Evolutionary conservation across 352 stramenopile species (phyloP), one percentile per base, ranked within the genome.

Genomic region (Pythium chondricola): DNA sequence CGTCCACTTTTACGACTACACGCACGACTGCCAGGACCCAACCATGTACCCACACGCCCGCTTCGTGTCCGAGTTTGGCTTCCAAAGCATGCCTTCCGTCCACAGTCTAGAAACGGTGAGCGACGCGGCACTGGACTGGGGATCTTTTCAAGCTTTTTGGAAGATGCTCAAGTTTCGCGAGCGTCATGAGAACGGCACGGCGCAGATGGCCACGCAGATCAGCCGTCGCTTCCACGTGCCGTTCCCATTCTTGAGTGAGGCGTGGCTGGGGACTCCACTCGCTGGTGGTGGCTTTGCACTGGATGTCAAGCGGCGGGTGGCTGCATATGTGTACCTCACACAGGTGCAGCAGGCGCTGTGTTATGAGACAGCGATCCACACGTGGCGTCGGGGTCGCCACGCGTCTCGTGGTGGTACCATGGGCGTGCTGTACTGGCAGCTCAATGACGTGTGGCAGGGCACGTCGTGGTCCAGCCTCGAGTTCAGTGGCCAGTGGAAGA

Each of bases 11-110:
- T 95, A 93, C 54, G 71, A 95, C 64, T 91, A 93, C 48, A 61
- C 67, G 7, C 71, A 60, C 25, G 81, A 93, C 43, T 95, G 83
- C 57, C 84, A 85, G 47, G 69, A 90, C 44, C 67, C 71, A 24
- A 51, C 49, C 16, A 86, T 84, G 39, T 92, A 88, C 27, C 83
- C 83, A 0, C 61, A 50, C 13, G 76, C 77, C 29, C 70, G 81
- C 22, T 93, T 95, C 53, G 71, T 92, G 42, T 95, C 83, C 4
- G 83, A 95, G 48, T 95, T 93, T 65, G 83, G 83, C 2, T 95
- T 90, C 56, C 83, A 95, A 53, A 89, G 78, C 43, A 67, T 75
- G 21, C 75, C 83, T 31, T 92, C 82, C 22, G 43, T 65, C n/a
- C 24, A 55, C 10, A 72, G 74, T n/a, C 44, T 91, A 11, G 36